Base-by-base conservation (phyloP, 2,329 filamentous ascomycete genomes). In the Aspergillus ibericus region DNA sequence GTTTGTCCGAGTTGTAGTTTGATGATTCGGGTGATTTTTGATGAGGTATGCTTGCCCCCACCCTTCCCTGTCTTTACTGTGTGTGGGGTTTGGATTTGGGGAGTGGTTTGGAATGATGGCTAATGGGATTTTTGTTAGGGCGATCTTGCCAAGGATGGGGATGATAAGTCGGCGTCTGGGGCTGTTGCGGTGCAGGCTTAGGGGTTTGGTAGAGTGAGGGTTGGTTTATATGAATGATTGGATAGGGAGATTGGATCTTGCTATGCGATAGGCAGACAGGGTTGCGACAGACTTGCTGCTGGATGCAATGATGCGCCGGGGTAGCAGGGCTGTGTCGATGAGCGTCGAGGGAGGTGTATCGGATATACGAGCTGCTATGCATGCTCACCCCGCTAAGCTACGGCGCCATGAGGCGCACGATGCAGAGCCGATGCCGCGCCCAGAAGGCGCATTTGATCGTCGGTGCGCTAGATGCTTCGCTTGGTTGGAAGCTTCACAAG, bases 1-100 rank as follows among this genome's bases (percentile, higher is more conserved):
- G 91, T 98, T 10, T 99, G 95, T 70, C 95, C 95, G 20, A 97
- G 93, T 74, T 99, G 95, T 77, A 97, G 93, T 75, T 80, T 99
- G 68, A 96, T 96, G 92, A 96, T 99, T 58, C 81, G 89, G 59
- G 93, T 99, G 13, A 96, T 99, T 48, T 99, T 92, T 68, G 95
- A 98, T 65, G 76, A 85, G 72, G 92, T 95, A 76, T 68, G 88
- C 72, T 55, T 58, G 46, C 25, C 15, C 13, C 50, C 5, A 25
- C 68, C 29, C 62, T 58, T 44, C 6, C 38, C 16, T 70, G 20
- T 60, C 60, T 47, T 27, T 34, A 35, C 1, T 51, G 18, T 40
- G 2, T 25, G 40, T 53, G 44, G 56, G 63, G 15, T 5, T 22
- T 10, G 13, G 22, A 5, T 25, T 32, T 20, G n/a, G 20, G n/a